Conservation (phyloP, 2,329 filamentous ascomycete species). For the Diaporthe aspalathi region DNA sequence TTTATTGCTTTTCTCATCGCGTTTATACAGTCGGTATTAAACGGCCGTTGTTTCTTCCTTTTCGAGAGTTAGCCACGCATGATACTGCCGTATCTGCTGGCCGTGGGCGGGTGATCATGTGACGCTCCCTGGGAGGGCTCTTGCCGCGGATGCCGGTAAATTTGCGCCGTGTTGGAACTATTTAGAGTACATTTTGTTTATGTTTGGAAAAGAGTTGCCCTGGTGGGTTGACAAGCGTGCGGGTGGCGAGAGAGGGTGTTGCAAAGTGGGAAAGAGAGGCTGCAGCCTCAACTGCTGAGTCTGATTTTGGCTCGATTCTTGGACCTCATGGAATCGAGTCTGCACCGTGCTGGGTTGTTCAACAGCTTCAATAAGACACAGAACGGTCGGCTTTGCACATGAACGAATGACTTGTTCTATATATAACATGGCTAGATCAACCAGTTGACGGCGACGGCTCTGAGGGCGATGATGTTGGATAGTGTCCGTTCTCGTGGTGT, state of each 20-base stretch:
- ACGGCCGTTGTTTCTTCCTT: neutral
- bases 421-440: neutral
- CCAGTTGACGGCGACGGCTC: neutral
- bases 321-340: neutral
- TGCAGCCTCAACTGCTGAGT: slow-evolving; percentile 25
- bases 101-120: neutral
- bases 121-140: neutral
- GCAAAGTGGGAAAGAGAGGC: neutral
- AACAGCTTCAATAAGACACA: slow-evolving; percentile 25
- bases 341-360: slow-evolving; percentile 14
- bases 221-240: neutral
- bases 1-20: neutral
- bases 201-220: neutral
- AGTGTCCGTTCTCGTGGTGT: too few relatives aligned
- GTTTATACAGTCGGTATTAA: too few relatives aligned
- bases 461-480: neutral
- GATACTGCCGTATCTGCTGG: neutral
- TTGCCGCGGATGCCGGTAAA: neutral
- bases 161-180: neutral
- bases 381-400: neutral
- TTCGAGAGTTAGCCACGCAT: neutral
- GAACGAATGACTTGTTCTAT: neutral
- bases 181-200: neutral
- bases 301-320: too few relatives aligned
- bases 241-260: neutral